Conservation (phyloP, 78 protist genomes). For the Dictyostelium capitatum region DNA sequence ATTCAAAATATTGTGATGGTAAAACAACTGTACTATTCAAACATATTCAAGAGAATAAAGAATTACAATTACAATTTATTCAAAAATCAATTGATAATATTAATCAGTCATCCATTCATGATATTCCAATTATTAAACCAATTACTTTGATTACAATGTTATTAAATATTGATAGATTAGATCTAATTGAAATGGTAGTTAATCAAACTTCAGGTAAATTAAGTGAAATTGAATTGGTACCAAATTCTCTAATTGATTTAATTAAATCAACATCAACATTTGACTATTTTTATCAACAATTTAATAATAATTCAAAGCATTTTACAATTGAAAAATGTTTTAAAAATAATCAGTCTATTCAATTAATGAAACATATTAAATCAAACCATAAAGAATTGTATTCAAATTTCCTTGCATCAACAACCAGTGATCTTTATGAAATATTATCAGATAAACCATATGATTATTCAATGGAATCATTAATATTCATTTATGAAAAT, state of each 20-base stretch:
- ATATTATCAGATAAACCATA: not conserved
- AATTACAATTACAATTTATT: not conserved
- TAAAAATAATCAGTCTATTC: not conserved
- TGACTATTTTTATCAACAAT: not conserved
- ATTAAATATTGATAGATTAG: not conserved
- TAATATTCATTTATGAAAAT: conserved; percentile 1
- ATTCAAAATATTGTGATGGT: not conserved
- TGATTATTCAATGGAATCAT: not conserved
- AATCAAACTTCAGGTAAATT: not conserved
- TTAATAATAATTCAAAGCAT: not conserved
- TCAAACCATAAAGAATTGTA: not conserved
- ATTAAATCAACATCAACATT: not conserved
- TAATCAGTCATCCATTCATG: not conserved
- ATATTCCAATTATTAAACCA: not conserved
- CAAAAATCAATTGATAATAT: not conserved
- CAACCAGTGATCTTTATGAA: not conserved
- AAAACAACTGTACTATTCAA: not conserved
- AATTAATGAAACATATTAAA: conserved; percentile 1
- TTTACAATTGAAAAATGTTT: not conserved
- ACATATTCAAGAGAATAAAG: not conserved
- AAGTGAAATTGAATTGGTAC: not conserved
- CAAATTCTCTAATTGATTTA: not conserved
- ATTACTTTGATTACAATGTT: not conserved
- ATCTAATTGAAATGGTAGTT: not conserved
- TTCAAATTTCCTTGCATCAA: not conserved